A percentile compares a stretch with the other conserved stretches of the same genome.
These are phyloP conservation scores for Barnettozyma vustinii DNA, from an alignment of 805 yeast genomes.

Conservation along the genomic window DNA sequence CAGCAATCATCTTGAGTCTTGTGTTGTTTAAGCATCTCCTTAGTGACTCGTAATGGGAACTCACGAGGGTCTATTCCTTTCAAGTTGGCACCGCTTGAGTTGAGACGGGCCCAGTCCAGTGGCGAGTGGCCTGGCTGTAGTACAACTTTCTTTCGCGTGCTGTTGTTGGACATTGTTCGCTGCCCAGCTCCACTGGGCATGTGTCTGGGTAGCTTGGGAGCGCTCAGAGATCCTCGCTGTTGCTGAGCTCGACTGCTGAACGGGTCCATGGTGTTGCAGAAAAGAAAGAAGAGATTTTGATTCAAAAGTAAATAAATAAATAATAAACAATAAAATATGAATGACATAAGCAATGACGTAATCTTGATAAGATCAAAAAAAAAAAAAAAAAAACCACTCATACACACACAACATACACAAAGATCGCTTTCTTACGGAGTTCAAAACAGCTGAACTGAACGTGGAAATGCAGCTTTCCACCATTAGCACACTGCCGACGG, in stretches of 20 bases:
- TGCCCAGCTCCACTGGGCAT: slow-evolving; percentile 10
- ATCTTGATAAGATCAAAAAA: no score
- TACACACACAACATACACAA: no score
- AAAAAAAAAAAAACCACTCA: not conserved
- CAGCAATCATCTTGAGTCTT: slow-evolving; percentile 65
- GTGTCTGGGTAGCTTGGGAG: not conserved
- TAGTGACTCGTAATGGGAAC: slow-evolving; percentile 53
- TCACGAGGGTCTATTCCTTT: slow-evolving; percentile 47
- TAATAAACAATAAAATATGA: no score
- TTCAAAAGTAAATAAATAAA: no score
- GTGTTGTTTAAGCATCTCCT: slow-evolving; percentile 57
- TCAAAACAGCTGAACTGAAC: no score
- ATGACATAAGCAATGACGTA: no score
- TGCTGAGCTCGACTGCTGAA: not conserved
- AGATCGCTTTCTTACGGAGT: no score
- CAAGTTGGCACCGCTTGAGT: slow-evolving; percentile 42
- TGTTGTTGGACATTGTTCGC: slow-evolving; percentile 16
- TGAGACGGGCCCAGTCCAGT: slow-evolving; percentile 74
- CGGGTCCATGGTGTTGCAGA: not conserved
- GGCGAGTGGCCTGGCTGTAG: slow-evolving; percentile 81
- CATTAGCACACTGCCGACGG: slow-evolving; percentile 5
- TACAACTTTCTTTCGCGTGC: slow-evolving; percentile 47
- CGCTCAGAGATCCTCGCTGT: not conserved
- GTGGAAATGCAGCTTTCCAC: slow-evolving; percentile 3
- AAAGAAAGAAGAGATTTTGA: no score